These are phyloP conservation scores for Saccharomycopsis selenospora DNA, from an alignment of 805 yeast genomes.

Conservation along the genomic window DNA sequence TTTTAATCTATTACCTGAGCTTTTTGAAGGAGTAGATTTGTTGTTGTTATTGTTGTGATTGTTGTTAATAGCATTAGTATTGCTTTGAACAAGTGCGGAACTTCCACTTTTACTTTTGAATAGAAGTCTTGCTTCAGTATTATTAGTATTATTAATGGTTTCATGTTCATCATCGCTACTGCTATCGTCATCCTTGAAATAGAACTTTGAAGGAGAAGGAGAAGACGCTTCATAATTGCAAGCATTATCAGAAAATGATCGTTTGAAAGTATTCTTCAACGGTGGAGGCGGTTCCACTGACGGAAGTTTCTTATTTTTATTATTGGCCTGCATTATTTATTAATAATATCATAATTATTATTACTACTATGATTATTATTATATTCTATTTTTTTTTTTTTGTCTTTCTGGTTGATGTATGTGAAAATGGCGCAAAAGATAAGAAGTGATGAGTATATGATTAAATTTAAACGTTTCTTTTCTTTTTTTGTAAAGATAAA, in stretches of 20 bases:
- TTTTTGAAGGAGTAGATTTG: background rate
- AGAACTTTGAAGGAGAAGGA: constrained; percentile 7
- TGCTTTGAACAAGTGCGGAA: background rate
- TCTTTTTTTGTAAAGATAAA: too few relatives aligned
- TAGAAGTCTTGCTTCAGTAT: background rate
- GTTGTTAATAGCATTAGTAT: background rate
- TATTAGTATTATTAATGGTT: background rate
- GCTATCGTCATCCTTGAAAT: constrained; percentile 6
- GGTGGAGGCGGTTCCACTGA: background rate
- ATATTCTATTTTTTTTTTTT: too few relatives aligned
- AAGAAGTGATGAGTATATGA: too few relatives aligned
- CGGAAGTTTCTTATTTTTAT: background rate
- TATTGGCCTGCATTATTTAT: too few relatives aligned
- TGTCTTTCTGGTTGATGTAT: too few relatives aligned
- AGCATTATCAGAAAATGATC: background rate
- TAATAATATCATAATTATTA: too few relatives aligned
- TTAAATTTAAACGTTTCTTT: too few relatives aligned
- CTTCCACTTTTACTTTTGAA: background rate
- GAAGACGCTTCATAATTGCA: background rate
- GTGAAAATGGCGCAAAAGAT: too few relatives aligned
- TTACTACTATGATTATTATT: too few relatives aligned
- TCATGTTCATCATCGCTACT: constrained; percentile 7
- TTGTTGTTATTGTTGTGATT: background rate
- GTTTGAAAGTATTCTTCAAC: background rate
- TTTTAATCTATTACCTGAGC: background rate